Base-by-base conservation (phyloP, 148 eudicot genomes). In the Vaccinium vitisidaea region DNA sequence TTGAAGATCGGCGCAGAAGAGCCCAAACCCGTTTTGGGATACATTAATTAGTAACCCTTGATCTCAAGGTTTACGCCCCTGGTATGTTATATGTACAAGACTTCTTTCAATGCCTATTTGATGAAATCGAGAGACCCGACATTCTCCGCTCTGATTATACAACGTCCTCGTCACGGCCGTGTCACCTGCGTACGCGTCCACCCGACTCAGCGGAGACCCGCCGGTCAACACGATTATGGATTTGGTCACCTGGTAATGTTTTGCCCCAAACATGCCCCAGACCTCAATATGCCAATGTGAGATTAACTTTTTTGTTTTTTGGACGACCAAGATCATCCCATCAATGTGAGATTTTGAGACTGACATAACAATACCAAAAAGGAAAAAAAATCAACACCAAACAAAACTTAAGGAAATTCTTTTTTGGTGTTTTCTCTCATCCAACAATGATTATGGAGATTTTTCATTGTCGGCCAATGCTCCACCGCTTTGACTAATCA, bases 401-500 rank as follows among this genome's bases (percentile, higher is more conserved):
- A 75, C 13, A 75, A 75, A 43, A 36, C 39, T 1, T 1, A 46
- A 46, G 27, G 79, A 80, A 56, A 30, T 19, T 23, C 12, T 58
- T 56, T 16, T 55, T 6, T 80, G 1, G 8, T 16, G 23, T 18
- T 27, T 53, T 80, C 55, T 80, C 55, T 43, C 52, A 6, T 48
- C 19, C 23, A 59, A 13, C 83, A 81, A 59, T 50, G 25, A 18
- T 58, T 32, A 80, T 43, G 32, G 15, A 69, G 83, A 65, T 65
- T 52, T 63, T 25, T 8, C 69, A 63, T 65, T 50, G 83, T 65
- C 56, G 58, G 83, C 83, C 55, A 63, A n/a, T 81, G 75, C 49
- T 81, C 75, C 83, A 81, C 83, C 16, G 77, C 30, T 70, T 82
- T 82, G 84, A 70, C 84, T 70, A 82, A 70, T 30, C 84, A 69